Evolutionary conservation across 2,329 filamentous ascomycete species (phyloP).

Genomic region (Gyromitra esculenta): DNA sequence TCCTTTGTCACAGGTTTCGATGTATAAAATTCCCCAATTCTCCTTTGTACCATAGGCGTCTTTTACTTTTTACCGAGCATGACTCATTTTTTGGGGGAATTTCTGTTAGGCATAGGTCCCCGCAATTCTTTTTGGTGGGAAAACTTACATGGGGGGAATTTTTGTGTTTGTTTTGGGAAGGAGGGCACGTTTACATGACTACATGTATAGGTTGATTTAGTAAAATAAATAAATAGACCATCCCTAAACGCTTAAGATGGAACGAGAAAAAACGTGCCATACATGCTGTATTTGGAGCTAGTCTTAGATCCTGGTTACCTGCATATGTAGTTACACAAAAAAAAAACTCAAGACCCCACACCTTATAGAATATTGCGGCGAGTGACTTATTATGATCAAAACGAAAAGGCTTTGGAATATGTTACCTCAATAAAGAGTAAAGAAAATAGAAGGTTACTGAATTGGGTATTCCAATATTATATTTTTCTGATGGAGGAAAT

Average conservation of each 20-base stretch:
- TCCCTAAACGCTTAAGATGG: not conserved
- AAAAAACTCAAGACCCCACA: not conserved
- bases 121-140: not conserved
- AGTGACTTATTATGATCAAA: not conserved
- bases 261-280: not conserved
- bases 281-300: not conserved
- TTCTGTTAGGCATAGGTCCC: not conserved
- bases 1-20: not conserved
- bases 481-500: not conserved
- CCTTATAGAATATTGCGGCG: not conserved
- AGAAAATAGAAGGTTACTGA: not conserved
- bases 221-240: not conserved
- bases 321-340: not conserved
- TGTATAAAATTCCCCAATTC: constrained; percentile 5
- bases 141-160: not conserved
- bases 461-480: not conserved
- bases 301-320: not conserved
- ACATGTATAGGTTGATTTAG: not conserved
- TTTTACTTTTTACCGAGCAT: not conserved
- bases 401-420: not conserved
- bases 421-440: not conserved
- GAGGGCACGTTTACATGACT: not conserved
- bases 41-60: not conserved
- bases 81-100: not conserved
- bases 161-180: not conserved